Base-by-base conservation (phyloP, 2,329 filamentous ascomycete genomes). In the Penicillium concentricum region DNA sequence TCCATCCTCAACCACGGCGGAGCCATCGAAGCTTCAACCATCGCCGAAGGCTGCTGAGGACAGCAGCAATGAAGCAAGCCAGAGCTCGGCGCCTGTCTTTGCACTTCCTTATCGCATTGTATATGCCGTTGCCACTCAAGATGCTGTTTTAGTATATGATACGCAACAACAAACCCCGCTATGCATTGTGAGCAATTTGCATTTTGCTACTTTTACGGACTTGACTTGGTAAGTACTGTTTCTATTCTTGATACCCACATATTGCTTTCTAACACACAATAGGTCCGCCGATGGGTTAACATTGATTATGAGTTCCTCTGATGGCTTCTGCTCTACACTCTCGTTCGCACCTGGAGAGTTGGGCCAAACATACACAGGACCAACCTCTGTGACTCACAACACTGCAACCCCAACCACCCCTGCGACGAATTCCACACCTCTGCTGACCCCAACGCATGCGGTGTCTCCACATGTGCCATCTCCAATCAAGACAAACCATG, bases 131-230 rank as follows among this genome's bases (percentile, higher is more conserved):
- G 95, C 94, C 8, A 99, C 94, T 0, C 93, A 97, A 71, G 94
- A 99, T 75, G 90, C 94, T 0, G 90, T 99, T 4, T 80, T 97
- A 42, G 82, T 99, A 22, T 99, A 99, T 70, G 94, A 99, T 74
- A 99, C 94, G 0, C 94, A 99, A 70, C 94, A 99, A 71, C 89
- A 92, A 68, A 95, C 91, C 8, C 94, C 94, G 3, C 80, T 99
- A 35, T 96, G 92, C 71, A 84, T 97, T 38, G 93, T 99, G 47
- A 97, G 92, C 82, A 99, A 99, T 69, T 78, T 99, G 62, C 94
- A 99, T 74, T 96, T 93, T 73, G 92, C 94, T 5, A 97, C 94
- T 0, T 99, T 99, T 70, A 99, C 94, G 0, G 94, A 99, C 72
- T 79, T 99, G 57, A 89, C 91, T 34, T 99, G 94, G 94, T 96